Percentiles rank a stretch among this genome's conserved stretches.
phyloP scores from a whole-genome alignment of 306 rosid species.

The Dalbergia oliveri region DNA sequence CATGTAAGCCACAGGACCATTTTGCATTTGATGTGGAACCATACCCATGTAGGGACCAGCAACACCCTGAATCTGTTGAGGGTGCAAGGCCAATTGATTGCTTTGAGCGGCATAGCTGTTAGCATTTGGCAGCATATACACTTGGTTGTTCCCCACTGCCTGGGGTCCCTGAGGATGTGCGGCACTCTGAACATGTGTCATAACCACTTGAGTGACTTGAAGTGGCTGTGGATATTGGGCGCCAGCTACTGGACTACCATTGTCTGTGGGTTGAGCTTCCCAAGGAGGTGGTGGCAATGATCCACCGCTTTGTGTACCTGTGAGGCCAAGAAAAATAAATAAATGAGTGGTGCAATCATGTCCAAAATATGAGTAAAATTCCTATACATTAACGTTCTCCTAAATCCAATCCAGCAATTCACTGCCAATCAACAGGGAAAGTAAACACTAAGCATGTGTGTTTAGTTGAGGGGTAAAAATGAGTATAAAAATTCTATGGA shows the following conservation, averaged over 20 bases:
- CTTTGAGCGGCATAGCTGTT: slow-evolving; percentile 61
- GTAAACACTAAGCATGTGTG: background rate
- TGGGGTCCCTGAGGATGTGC: slow-evolving; percentile 72
- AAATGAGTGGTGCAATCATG: slow-evolving; percentile 26
- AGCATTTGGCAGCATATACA: slow-evolving; percentile 76
- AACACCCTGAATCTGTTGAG: slow-evolving; percentile 57
- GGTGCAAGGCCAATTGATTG: slow-evolving; percentile 67
- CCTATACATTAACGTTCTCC: slow-evolving; percentile 39
- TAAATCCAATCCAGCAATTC: slow-evolving; percentile 29
- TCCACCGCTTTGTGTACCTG: slow-evolving; percentile 73
- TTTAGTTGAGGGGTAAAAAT: too few species aligned
- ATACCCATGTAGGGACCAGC: slow-evolving; percentile 67
- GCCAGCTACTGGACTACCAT: slow-evolving; percentile 60
- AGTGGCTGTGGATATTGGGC: slow-evolving; percentile 77
- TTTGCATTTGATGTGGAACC: slow-evolving; percentile 67
- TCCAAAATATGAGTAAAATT: slow-evolving; percentile 27
- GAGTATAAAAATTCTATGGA: too few species aligned
- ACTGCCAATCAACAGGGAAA: slow-evolving; percentile 24
- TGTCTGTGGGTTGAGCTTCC: slow-evolving; percentile 84
- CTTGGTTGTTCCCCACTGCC: slow-evolving; percentile 65
- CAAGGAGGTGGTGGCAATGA: slow-evolving; percentile 98
- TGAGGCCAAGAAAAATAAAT: slow-evolving; percentile 29
- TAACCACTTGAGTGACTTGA: slow-evolving; percentile 71
- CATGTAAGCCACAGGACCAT: slow-evolving; percentile 58
- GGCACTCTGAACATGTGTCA: slow-evolving; percentile 61